Evolutionary conservation across 768 basidiomycete genomes (phyloP).

Genomic region (Dentipellis fragilis): DNA sequence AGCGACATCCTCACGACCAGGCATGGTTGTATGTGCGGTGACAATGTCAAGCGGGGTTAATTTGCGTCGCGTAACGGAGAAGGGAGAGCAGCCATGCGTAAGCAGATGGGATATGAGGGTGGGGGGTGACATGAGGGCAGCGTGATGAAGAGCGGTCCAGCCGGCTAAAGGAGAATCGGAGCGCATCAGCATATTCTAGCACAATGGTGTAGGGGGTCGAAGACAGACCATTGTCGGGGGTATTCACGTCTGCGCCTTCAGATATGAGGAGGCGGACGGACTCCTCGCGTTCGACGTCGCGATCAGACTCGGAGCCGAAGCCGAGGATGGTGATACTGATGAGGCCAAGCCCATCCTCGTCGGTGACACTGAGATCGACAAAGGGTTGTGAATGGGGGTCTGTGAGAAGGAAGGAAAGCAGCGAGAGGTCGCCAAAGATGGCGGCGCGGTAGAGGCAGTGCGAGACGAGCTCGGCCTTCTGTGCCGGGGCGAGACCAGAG

Average conservation of each 20-base stretch:
- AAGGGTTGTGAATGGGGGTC: conserved; percentile 57
- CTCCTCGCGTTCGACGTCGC: conserved; percentile 86
- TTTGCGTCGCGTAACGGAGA: conserved; percentile 64
- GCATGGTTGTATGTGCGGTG: conserved; percentile 70
- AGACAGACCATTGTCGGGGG: conserved; percentile 53
- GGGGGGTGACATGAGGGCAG: conserved; percentile 79
- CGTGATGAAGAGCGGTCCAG: conserved; percentile 93
- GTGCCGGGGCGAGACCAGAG: conserved; percentile 56
- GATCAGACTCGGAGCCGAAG: conserved; percentile 72
- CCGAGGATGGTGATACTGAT: conserved; percentile 73
- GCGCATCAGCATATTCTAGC: neutral
- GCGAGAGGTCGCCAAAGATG: conserved; percentile 63
- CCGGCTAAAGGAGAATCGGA: conserved; percentile 44
- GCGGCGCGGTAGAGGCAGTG: conserved; percentile 72
- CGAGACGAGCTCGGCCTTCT: conserved; percentile 59
- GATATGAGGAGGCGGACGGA: conserved; percentile 71
- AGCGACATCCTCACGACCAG: conserved; percentile 78
- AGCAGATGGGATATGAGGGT: conserved; percentile 88
- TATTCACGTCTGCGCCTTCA: conserved; percentile 61
- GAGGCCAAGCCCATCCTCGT: conserved; percentile 81
- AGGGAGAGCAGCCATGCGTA: conserved; percentile 84
- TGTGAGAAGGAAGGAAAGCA: conserved; percentile 62
- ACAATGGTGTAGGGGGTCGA: neutral
- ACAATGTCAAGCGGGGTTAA: conserved; percentile 86
- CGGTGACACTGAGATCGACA: conserved; percentile 59